phyloP scores from a whole-genome alignment of 78 protist species.

The Pigoraptor vietnamica region DNA sequence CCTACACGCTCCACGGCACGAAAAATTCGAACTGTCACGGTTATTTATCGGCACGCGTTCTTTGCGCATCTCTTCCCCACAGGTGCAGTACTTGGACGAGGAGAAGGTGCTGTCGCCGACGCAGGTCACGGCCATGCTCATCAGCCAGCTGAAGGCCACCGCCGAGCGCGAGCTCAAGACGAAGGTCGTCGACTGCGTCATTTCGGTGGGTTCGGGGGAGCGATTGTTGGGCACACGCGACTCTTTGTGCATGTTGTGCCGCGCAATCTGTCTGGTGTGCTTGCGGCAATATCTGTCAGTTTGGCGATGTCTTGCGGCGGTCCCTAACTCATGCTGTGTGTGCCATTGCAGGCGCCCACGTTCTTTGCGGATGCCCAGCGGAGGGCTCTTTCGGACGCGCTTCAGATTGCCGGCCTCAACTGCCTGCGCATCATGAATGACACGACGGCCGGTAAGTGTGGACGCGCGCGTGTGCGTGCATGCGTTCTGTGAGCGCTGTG shows the following conservation, averaged over 20 bases:
- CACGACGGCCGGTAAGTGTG: slow-evolving; percentile 57
- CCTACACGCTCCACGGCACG: too few relatives aligned
- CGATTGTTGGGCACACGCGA: neutral
- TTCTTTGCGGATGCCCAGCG: slow-evolving; percentile 85
- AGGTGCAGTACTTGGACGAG: slow-evolving; percentile 62
- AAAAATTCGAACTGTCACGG: neutral
- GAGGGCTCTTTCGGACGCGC: slow-evolving; percentile 74
- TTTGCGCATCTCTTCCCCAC: neutral
- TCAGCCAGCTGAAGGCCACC: slow-evolving; percentile 59
- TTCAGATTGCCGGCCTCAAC: slow-evolving; percentile 84
- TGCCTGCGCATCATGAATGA: slow-evolving; percentile 80
- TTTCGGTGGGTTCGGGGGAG: slow-evolving; percentile 38
- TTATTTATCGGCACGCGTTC: neutral
- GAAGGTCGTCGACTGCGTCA: slow-evolving; percentile 56
- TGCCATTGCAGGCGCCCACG: slow-evolving; percentile 47
- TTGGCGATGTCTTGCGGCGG: neutral
- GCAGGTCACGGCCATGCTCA: slow-evolving; percentile 72
- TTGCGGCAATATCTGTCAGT: too few relatives aligned
- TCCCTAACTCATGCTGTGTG: neutral
- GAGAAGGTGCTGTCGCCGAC: slow-evolving; percentile 37
- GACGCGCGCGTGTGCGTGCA: too few relatives aligned
- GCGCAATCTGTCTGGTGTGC: too few relatives aligned
- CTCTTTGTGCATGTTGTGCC: neutral
- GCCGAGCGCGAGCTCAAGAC: slow-evolving; percentile 47
- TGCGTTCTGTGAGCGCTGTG: too few relatives aligned